These are phyloP conservation scores for Xylariaceae sp. DNA, from an alignment of 2,329 filamentous ascomycete genomes.

Conservation along the genomic window DNA sequence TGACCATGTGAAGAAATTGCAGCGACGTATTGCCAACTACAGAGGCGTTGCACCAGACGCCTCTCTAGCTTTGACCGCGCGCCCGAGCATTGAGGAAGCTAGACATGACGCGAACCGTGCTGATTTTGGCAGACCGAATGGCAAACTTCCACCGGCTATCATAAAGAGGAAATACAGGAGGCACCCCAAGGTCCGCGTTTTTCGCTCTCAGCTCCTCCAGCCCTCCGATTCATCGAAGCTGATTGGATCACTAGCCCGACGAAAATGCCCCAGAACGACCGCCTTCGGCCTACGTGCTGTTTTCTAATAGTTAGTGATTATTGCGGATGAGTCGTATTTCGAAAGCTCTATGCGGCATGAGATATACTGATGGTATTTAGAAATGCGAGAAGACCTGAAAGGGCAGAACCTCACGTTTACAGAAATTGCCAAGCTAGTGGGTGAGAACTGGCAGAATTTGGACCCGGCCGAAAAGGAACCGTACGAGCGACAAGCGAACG, in stretches of 20 bases:
- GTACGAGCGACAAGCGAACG: conserved; percentile 67
- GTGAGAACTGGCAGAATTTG: conserved; percentile 75
- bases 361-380: conserved; percentile 37
- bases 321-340: not conserved
- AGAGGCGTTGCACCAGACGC: conserved; percentile 57
- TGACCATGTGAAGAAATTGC: conserved; percentile 59
- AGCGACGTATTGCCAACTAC: conserved; percentile 73
- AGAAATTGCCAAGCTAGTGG: conserved; percentile 77
- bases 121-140: conserved; percentile 43
- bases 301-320: conserved; percentile 68
- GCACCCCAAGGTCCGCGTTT: conserved; percentile 63
- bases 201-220: not conserved
- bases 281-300: conserved; percentile 78
- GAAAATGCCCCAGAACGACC: conserved; percentile 76
- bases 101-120: conserved; percentile 51
- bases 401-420: conserved; percentile 74
- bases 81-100: conserved; percentile 49
- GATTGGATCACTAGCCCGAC: conserved; percentile 53
- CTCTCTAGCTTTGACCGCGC: conserved; percentile 47
- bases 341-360: not conserved
- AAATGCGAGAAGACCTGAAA: conserved; percentile 73
- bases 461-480: conserved; percentile 63
- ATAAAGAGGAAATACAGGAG: conserved; percentile 72
- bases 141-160: conserved; percentile 40
- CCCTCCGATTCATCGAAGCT: conserved; percentile 1